A percentile compares a stretch with the other conserved stretches of the same genome.
These are phyloP conservation scores for Ophiosphaerella herpotricha DNA, from an alignment of 2,329 filamentous ascomycete species.

Conservation along the genomic window DNA sequence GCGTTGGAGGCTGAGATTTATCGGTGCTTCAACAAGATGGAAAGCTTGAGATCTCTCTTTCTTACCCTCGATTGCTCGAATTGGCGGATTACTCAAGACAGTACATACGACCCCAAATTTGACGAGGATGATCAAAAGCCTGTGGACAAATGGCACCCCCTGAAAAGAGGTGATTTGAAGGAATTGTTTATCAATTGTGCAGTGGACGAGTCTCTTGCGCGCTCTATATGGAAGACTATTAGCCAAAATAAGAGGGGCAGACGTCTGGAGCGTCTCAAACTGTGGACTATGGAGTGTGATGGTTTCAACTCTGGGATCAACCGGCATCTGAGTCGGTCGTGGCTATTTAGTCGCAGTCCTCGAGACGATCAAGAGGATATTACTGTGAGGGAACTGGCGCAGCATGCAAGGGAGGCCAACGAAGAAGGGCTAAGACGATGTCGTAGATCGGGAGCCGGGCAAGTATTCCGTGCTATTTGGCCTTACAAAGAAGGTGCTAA, in stretches of 20 bases:
- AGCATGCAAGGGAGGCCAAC: constrained; percentile 10
- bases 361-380: constrained; percentile 18
- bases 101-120: constrained; percentile 14
- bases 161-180: constrained; percentile 6
- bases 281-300: constrained; percentile 20
- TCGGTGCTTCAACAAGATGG: constrained; percentile 20
- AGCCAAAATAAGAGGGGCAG: constrained; percentile 17
- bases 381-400: constrained; percentile 18
- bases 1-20: constrained; percentile 18
- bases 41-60: constrained; percentile 16
- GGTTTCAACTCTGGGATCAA: constrained; percentile 1
- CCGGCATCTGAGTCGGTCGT: constrained; percentile 22
- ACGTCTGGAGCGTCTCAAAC: constrained; percentile 21
- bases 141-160: background rate
- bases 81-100: constrained; percentile 12
- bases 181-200: constrained; percentile 23
- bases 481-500: constrained; percentile 15
- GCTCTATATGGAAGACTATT: constrained; percentile 22
- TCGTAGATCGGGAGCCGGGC: background rate
- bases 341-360: constrained; percentile 22
- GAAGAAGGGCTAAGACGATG: background rate
- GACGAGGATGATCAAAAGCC: constrained; percentile 13
- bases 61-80: constrained; percentile 22
- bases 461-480: constrained; percentile 19
- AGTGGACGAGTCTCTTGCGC: constrained; percentile 24